Base-by-base conservation (phyloP, 2,329 filamentous ascomycete species). In the Colletotrichum salicis region DNA sequence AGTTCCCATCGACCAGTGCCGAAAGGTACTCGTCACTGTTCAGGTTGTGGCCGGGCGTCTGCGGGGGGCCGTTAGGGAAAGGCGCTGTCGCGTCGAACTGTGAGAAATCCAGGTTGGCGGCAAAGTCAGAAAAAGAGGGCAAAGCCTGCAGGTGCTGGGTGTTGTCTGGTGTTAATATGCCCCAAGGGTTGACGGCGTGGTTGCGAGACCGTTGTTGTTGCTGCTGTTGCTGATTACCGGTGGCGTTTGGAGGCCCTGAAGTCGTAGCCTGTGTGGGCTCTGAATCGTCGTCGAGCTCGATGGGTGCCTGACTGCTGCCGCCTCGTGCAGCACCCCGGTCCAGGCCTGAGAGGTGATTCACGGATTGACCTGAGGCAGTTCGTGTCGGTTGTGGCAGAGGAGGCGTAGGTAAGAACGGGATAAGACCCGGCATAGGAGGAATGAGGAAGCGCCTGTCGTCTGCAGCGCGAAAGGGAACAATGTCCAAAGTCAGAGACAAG, bases 1-100 rank as follows among this genome's bases (percentile, higher is more conserved):
- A 81, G 15, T 80, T 76, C 62, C 70, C 71, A 51, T 78, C 76
- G 52, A 75, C 71, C 31, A 83, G 65, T n/a, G 70, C 74, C 52
- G 64, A 64, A 24, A 82, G 72, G 45, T 76, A 76, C 19, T 74
- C 67, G 52, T 79, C 75, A 29, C 61, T 67, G 56, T 66, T 61
- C 11, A 56, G 51, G 15, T 72, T 61, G 48, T 35, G 70, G 29
- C 48, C 48, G 2, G 70, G 70, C 37, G 67, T 80, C 77, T 58
- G 71, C 71, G 65, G 64, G 60, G 67, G 27, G 41, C 57, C 51
- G 59, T 48, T 63, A 15, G 61, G 37, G 5, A 62, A 29, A 48
- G 52, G 55, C 15, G 48, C 60, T 24, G 64, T 58, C 37, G 61
- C 31, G 61, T 64, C 61, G 24, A 51, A 61, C 19, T 55, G n/a